A percentile compares a stretch with the other conserved stretches of the same genome.
phyloP scores from a whole-genome alignment of 257 asterid species.

The Mentha longifolia region DNA sequence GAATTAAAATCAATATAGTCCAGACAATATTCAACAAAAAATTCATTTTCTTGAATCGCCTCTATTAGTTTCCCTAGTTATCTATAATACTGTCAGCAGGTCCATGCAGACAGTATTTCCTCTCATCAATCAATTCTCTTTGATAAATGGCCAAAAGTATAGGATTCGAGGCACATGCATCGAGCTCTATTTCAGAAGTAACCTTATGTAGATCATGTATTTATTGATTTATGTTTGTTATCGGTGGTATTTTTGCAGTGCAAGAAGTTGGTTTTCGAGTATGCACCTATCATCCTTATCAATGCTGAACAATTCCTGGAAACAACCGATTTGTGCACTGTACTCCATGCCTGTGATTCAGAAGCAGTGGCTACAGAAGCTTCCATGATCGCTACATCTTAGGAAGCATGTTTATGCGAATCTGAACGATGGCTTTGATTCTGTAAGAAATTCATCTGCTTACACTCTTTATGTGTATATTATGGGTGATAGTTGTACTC shows the following conservation, averaged over 20 bases:
- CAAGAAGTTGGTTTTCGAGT: constrained; percentile 84
- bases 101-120: no score
- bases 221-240: not conserved
- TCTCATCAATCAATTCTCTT: not conserved
- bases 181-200: not conserved
- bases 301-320: constrained; percentile 86
- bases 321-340: constrained; percentile 61
- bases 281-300: constrained; percentile 70
- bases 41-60: not conserved
- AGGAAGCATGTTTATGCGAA: constrained; percentile 14
- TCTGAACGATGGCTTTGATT: constrained; percentile 4
- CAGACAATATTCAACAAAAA: not conserved
- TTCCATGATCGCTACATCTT: constrained; percentile 62
- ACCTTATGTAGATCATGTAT: not conserved
- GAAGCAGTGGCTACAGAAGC: constrained; percentile 37
- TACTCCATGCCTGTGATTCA: constrained; percentile 71
- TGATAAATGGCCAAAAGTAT: not conserved
- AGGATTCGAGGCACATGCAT: not conserved
- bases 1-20: not conserved
- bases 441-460: constrained; percentile 23
- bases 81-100: no score
- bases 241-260: constrained; percentile 58
- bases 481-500: not conserved
- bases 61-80: no score
- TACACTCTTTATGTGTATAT: constrained; percentile 30